Percentiles rank a stretch among this genome's conserved stretches.
These are phyloP conservation scores for Caryopteris hybrid DNA, from an alignment of 305 asterid species.

Conservation along the genomic window DNA sequence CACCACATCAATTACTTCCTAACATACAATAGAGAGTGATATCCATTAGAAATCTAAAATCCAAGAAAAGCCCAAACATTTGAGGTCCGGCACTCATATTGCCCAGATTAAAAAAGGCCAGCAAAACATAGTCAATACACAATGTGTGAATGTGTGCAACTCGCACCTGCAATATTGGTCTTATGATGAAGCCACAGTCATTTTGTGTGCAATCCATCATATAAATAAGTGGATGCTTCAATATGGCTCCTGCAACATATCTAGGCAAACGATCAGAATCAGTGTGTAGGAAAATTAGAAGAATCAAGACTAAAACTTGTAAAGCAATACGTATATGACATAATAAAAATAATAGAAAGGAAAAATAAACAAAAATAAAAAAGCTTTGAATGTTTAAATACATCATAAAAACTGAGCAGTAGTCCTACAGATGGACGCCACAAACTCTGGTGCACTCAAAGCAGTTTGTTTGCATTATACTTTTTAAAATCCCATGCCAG, in stretches of 20 bases:
- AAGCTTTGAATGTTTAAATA: neutral
- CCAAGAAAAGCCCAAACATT: conserved; percentile 2
- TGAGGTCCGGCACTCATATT: neutral
- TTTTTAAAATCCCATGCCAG: neutral
- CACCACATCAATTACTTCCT: neutral
- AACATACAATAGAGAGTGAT: neutral
- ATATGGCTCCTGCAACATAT: conserved; percentile 50
- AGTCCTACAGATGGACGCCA: neutral
- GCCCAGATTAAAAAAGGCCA: conserved; percentile 6
- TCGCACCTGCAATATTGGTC: conserved; percentile 61
- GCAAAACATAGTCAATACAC: neutral
- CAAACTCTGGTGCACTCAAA: neutral
- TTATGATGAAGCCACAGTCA: conserved; percentile 74
- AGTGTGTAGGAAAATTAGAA: conserved; percentile 18
- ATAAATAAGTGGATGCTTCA: conserved; percentile 76
- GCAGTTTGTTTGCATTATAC: neutral
- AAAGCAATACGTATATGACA: conserved; percentile 1
- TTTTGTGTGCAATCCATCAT: conserved; percentile 89
- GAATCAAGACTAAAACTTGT: conserved; percentile 3
- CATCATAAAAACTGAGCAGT: neutral
- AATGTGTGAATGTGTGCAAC: neutral
- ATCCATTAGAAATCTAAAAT: neutral
- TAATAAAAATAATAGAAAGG: conserved; percentile 1
- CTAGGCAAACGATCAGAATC: conserved; percentile 45
- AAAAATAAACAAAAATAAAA: neutral